Conservation (phyloP, 495 filamentous ascomycete genomes). For the Neurospora sp. region DNA sequence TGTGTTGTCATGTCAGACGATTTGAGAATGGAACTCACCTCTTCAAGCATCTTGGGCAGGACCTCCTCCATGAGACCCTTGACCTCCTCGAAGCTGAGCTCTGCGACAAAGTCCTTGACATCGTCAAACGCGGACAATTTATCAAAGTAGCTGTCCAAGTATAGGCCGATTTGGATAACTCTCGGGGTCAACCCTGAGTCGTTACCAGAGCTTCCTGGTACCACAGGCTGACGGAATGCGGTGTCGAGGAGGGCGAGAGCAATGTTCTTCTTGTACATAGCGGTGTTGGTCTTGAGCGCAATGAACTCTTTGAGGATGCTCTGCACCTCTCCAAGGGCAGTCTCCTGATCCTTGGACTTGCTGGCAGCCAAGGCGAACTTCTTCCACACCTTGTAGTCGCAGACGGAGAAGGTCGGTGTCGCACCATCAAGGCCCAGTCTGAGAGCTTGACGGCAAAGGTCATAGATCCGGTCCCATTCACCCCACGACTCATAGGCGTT, state of each 20-base stretch:
- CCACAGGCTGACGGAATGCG: conserved; percentile 11
- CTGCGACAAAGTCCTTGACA: conserved; percentile 22
- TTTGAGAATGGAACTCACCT: conserved; percentile 8
- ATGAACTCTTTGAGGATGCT: conserved; percentile 17
- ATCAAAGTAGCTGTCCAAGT: conserved; percentile 25
- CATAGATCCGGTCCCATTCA: conserved; percentile 24
- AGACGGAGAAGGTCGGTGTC: conserved; percentile 20
- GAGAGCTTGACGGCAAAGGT: conserved; percentile 21
- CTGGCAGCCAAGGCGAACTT: conserved; percentile 20
- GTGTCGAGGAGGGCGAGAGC: conserved; percentile 16
- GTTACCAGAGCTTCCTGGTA: not conserved
- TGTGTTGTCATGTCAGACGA: not conserved
- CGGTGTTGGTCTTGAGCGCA: conserved; percentile 14
- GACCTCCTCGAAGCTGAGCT: conserved; percentile 20
- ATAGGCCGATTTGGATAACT: conserved; percentile 20
- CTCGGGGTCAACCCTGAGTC: conserved; percentile 14
- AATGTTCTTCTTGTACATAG: conserved; percentile 28
- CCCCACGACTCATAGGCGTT: conserved; percentile 18
- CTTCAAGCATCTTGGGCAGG: conserved; percentile 17
- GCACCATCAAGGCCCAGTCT: conserved; percentile 13
- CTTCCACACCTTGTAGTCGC: conserved; percentile 26
- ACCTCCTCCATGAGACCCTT: conserved; percentile 18
- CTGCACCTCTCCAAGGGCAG: conserved; percentile 21
- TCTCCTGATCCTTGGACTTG: conserved; percentile 16
- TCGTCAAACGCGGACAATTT: conserved; percentile 25